A percentile compares a stretch with the other conserved stretches of the same genome.
Conservation (phyloP, 2,329 filamentous ascomycete genomes). For the Talaromyces amestolkiae region DNA sequence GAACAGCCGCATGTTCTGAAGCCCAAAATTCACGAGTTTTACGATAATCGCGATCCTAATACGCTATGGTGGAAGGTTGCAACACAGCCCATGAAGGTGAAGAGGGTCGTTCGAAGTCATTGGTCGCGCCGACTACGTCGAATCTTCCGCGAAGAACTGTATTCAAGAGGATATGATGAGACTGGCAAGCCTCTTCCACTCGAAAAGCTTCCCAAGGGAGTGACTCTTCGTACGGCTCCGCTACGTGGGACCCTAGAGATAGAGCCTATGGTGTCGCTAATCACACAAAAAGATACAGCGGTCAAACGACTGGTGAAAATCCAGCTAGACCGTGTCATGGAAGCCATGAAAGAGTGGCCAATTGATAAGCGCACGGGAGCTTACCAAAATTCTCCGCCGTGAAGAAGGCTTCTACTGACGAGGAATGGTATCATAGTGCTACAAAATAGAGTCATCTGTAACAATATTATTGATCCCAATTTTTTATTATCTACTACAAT, state of each 20-base stretch:
- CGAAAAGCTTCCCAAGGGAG: constrained; percentile 1
- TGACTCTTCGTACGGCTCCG: background rate
- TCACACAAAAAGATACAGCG: background rate
- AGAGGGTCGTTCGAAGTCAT: constrained; percentile 49
- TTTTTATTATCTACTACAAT: background rate
- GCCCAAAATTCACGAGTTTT: constrained; percentile 38
- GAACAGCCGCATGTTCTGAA: constrained; percentile 33
- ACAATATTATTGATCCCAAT: background rate
- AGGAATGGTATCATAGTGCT: background rate
- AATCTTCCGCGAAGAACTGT: constrained; percentile 48
- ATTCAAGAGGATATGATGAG: constrained; percentile 45
- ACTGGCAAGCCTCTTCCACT: constrained; percentile 28
- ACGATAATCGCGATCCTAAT: constrained; percentile 38
- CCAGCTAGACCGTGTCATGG: background rate
- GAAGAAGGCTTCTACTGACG: background rate
- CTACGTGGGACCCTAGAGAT: constrained; percentile 42
- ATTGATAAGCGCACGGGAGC: background rate
- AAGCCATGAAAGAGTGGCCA: constrained; percentile 2
- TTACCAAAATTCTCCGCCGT: background rate
- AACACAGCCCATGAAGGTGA: constrained; percentile 31
- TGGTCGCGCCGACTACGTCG: constrained; percentile 42
- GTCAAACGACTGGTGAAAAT: background rate
- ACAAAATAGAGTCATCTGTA: background rate
- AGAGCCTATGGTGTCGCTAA: constrained; percentile 17
- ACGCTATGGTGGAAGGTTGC: constrained; percentile 51